Evolutionary conservation across 495 filamentous ascomycete genomes (phyloP), one percentile per base, ranked within the genome.

Genomic region (Penicillium taxi): DNA sequence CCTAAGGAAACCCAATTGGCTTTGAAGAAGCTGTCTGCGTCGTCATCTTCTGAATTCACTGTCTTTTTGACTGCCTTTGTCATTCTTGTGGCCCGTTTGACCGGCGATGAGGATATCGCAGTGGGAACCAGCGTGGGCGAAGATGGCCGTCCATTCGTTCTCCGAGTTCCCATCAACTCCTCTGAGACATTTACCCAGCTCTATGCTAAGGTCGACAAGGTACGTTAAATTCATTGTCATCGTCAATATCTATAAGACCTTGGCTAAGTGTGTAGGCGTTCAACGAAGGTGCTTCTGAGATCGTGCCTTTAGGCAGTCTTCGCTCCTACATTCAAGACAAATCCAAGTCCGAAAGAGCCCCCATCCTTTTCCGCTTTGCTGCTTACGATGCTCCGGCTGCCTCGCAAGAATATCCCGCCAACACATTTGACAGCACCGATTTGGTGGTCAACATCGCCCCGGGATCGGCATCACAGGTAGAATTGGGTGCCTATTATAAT

Each of bases 61-160:
- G 53, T 70, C 31, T 53, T 73, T 32, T 32, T 73, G 24, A 58
- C 67, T 11, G 66, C 70, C 18, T 72, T 70, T 29, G 54, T 66
- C 1, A 52, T 70, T 35, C 49, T 73, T 23, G 67, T 66, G n/a
- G 61, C 58, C 35, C 61, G 70, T 27, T 48, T 73, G 48, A 70
- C 69, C n/a, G 70, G 69, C 21, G 70, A 73, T 41, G 70, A 73
- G 40, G 69, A 73, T 34, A 71, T 73, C 24, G 58, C 66, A 8
- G 51, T 73, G 26, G 69, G 64, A 9, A 73, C 69, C 5, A 71
- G 56, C 32, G 53, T 55, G 7, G 60, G 51, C 20, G 59, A 63
- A 16, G 61, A 64, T 40, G 64, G 67, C 23, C 70, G 66, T 34
- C 67, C 67, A 20, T 72, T 73, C 41, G 63, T 73, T 37, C 48